Evolutionary conservation across 2,329 filamentous ascomycete genomes (phyloP).

Genomic region (Stachybotrys chlorohalonatus): DNA sequence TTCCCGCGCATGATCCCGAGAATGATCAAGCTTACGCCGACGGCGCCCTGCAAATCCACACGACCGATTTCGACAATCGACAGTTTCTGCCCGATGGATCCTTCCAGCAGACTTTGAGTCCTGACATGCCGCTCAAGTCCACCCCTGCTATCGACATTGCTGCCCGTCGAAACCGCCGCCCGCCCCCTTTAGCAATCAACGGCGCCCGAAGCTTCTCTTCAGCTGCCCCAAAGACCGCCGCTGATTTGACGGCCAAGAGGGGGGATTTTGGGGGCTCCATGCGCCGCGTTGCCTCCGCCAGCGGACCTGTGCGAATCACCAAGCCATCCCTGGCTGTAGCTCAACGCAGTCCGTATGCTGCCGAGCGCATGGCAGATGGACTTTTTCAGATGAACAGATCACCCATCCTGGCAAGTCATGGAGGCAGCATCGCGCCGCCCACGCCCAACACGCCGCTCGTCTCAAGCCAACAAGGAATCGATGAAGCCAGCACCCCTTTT

Average conservation of each 20-base stretch:
- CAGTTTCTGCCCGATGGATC: neutral
- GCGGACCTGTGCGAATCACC: constrained; percentile 26
- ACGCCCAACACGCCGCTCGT: constrained; percentile 40
- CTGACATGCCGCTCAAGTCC: constrained; percentile 29
- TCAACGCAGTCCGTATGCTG: constrained; percentile 26
- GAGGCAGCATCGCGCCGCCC: constrained; percentile 34
- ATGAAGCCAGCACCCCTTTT: constrained; percentile 25
- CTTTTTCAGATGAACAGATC: constrained; percentile 34
- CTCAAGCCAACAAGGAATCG: constrained; percentile 23
- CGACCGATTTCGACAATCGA: neutral
- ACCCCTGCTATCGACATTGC: constrained; percentile 45
- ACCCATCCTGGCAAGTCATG: constrained; percentile 27
- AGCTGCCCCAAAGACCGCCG: constrained; percentile 33
- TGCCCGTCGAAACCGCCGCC: constrained; percentile 36
- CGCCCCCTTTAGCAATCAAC: constrained; percentile 35
- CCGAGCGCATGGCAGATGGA: constrained; percentile 36
- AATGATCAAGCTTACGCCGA: neutral
- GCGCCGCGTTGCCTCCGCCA: constrained; percentile 44
- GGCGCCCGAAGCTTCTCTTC: constrained; percentile 34
- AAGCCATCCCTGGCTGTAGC: constrained; percentile 19
- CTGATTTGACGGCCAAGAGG: constrained; percentile 34
- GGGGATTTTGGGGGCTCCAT: constrained; percentile 38
- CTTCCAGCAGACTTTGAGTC: constrained; percentile 2
- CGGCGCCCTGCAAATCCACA: constrained; percentile 5
- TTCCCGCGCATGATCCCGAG: neutral